phyloP scores from a whole-genome alignment of 495 filamentous ascomycete genomes.

The Viridothelium virens region DNA sequence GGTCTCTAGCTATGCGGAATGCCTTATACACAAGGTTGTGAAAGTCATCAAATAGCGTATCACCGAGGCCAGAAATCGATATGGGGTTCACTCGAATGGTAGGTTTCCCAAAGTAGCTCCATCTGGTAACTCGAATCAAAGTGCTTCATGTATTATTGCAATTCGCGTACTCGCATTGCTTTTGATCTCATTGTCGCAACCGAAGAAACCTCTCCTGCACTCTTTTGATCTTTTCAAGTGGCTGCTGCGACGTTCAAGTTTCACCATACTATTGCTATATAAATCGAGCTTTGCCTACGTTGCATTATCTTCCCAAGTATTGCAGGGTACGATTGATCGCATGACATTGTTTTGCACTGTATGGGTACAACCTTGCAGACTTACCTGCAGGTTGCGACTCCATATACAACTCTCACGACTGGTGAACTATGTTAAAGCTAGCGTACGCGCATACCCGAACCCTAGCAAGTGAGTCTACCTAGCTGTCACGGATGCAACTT shows the following conservation, averaged over 20 bases:
- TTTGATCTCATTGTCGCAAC: slow-evolving; percentile 4
- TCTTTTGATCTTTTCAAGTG: background rate
- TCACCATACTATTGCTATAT: background rate
- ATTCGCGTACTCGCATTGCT: background rate
- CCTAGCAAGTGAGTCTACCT: background rate
- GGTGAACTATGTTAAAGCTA: no score
- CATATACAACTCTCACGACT: no score
- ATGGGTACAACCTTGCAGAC: background rate
- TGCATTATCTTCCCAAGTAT: background rate
- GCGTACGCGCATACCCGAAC: background rate
- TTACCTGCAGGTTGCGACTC: no score
- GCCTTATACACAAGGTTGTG: no score
- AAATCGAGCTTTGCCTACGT: background rate
- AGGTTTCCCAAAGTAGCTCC: no score
- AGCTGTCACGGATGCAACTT: background rate
- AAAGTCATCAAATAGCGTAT: no score
- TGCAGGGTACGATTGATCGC: background rate
- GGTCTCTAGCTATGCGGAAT: no score
- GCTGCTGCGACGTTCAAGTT: background rate
- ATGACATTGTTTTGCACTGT: background rate
- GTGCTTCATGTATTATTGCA: background rate
- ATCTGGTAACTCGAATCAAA: no score
- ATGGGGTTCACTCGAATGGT: no score
- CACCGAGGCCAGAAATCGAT: no score
- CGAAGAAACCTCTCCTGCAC: background rate